These are phyloP conservation scores for Aspergillus intermedius DNA, from an alignment of 2,329 filamentous ascomycete genomes.

Conservation along the genomic window DNA sequence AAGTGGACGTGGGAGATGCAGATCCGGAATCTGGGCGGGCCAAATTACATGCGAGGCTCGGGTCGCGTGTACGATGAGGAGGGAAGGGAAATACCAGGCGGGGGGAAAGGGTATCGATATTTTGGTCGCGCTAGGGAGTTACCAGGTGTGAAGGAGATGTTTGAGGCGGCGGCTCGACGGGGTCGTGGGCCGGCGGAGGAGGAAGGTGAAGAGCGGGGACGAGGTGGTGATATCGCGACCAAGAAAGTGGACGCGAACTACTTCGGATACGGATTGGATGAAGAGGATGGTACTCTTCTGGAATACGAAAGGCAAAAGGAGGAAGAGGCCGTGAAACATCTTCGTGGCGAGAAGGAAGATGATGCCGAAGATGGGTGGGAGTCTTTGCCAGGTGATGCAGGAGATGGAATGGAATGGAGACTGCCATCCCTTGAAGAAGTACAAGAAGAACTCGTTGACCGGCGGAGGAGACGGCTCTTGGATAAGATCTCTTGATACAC, in stretches of 20 bases:
- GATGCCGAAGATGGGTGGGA: constrained; percentile 68
- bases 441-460: constrained; percentile 85
- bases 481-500: constrained; percentile 60
- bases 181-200: constrained; percentile 60
- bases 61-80: constrained; percentile 67
- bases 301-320: constrained; percentile 79
- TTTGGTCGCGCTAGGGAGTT: constrained; percentile 86
- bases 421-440: constrained; percentile 85
- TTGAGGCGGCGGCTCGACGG: constrained; percentile 65
- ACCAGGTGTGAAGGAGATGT: constrained; percentile 92
- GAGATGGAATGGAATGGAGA: constrained; percentile 75
- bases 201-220: constrained; percentile 54
- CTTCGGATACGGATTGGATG: constrained; percentile 88
- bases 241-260: constrained; percentile 86
- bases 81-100: constrained; percentile 61
- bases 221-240: constrained; percentile 38
- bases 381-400: constrained; percentile 75
- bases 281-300: constrained; percentile 77
- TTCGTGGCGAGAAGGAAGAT: constrained; percentile 55
- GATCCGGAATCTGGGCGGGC: constrained; percentile 90
- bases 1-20: constrained; percentile 99
- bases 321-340: constrained; percentile 65
- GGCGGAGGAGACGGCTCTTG: constrained; percentile 73
- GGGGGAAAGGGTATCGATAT: constrained; percentile 87
- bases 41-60: constrained; percentile 83